A percentile compares a stretch with the other conserved stretches of the same genome.
phyloP scores from a whole-genome alignment of 78 protist species.

The Cavenderia fasciculata region DNA sequence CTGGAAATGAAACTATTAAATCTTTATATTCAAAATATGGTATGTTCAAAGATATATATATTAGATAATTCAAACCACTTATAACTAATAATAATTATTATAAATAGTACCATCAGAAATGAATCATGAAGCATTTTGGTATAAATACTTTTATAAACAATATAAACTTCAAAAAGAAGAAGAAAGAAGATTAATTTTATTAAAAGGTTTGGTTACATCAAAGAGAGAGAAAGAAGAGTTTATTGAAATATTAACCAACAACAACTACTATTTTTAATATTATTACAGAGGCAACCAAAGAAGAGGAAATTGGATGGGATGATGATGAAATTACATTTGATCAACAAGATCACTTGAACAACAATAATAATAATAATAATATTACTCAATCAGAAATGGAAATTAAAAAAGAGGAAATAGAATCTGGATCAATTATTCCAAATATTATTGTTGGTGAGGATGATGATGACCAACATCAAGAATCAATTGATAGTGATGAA shows the following conservation, averaged over 20 bases:
- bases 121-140: slow-evolving; percentile 62
- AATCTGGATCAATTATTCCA: not conserved
- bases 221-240: not conserved
- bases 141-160: slow-evolving; percentile 72
- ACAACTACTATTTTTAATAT: too few species aligned
- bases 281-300: slow-evolving; percentile 18
- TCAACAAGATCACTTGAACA: too few species aligned
- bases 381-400: too few species aligned
- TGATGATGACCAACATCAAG: not conserved
- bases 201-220: slow-evolving; percentile 20
- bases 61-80: not conserved
- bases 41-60: not conserved
- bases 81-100: too few species aligned
- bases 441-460: not conserved
- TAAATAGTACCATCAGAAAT: slow-evolving; percentile 46
- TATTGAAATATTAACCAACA: not conserved
- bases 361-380: slow-evolving; percentile 1
- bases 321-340: slow-evolving; percentile 21
- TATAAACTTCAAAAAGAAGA: slow-evolving; percentile 66
- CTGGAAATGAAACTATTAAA: slow-evolving; percentile 54
- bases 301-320: slow-evolving; percentile 62
- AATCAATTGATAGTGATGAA: slow-evolving; percentile 61
- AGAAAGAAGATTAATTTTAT: slow-evolving; percentile 59
- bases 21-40: slow-evolving; percentile 18
- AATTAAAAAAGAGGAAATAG: not conserved